Evolutionary conservation across 371 early-diverging fungal genomes (phyloP), one percentile per base, ranked within the genome.

Genomic region (Funneliformis caledonium): DNA sequence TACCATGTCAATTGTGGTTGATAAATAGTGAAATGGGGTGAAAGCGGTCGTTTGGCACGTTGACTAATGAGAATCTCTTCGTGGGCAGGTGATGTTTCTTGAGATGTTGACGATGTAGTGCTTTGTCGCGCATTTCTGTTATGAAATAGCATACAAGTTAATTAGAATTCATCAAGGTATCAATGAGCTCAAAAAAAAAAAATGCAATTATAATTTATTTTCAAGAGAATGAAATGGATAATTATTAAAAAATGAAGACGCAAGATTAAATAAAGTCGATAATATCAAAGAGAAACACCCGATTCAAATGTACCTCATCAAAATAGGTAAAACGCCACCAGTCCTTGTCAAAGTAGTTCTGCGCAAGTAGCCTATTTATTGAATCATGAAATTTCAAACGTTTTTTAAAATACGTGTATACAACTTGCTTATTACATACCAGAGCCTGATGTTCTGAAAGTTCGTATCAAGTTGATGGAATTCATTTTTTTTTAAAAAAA

Each of bases 1-100:
- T 89, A 85, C 94, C 93, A 94, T 52, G 97, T 94, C 82, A 97
- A 83, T 85, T 96, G 96, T 69, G 94, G 95, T 88, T 96, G 91
- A 88, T 97, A 97, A 86, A 97, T 97, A 67, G 87, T 84, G 80
- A 37, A 37, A 96, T 82, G 79, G 96, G 94, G 62, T 96, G 97
- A 62, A 94, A 92, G 47, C 92, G 98, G 98, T 68, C 98, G 94
- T 84, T 88, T 85, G 81, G 88, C 87, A 84, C 92, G 91, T 83
- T 92, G 92, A 77, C 89, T 85, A 85, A 87, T 84, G 73, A 92
- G 83, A 33, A 79, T 19, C 16, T 79, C 16, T 48, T 79, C 47
- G 7, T 79, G 70, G 42, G 65, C 78, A 59, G 16, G 9, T 16
- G 64, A 4, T 4, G 45, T 47, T n/a, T 12, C 59, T 75, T n/a